Conservation (phyloP, 306 rosid species). For the Castanea crenata region DNA sequence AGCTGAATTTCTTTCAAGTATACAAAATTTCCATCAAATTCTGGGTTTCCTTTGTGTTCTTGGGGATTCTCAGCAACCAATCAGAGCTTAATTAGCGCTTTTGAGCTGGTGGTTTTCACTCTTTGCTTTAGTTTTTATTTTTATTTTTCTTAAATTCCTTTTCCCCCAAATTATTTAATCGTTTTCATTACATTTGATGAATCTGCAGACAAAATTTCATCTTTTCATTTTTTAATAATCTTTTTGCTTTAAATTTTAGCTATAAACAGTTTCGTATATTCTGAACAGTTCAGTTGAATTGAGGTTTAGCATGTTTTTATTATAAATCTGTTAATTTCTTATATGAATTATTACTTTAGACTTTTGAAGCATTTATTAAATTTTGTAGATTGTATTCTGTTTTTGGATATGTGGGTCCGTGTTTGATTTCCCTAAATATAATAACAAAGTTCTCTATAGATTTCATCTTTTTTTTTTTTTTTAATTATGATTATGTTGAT, state of each 20-base stretch:
- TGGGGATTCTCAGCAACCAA: background rate
- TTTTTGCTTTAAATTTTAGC: background rate
- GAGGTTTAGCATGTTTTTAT: background rate
- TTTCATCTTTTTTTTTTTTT: background rate
- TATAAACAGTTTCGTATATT: too few species aligned
- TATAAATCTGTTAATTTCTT: background rate
- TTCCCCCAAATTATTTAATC: background rate
- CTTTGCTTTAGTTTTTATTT: too few species aligned
- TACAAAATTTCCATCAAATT: background rate
- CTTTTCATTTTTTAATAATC: background rate
- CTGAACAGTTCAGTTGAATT: background rate
- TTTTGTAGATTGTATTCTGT: background rate
- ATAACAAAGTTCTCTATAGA: background rate
- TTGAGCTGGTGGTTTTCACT: too few species aligned
- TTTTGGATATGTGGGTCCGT: background rate
- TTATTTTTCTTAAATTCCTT: background rate
- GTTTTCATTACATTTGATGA: background rate
- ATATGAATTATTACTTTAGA: background rate
- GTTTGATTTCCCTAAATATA: background rate
- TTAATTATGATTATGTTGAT: background rate
- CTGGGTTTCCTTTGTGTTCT: background rate
- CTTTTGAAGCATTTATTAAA: background rate
- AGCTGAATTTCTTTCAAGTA: background rate
- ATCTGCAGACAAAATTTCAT: background rate
- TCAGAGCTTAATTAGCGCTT: background rate